Evolutionary conservation across 257 asterid species (phyloP).

Genomic region (Pogostemon cablin): DNA sequence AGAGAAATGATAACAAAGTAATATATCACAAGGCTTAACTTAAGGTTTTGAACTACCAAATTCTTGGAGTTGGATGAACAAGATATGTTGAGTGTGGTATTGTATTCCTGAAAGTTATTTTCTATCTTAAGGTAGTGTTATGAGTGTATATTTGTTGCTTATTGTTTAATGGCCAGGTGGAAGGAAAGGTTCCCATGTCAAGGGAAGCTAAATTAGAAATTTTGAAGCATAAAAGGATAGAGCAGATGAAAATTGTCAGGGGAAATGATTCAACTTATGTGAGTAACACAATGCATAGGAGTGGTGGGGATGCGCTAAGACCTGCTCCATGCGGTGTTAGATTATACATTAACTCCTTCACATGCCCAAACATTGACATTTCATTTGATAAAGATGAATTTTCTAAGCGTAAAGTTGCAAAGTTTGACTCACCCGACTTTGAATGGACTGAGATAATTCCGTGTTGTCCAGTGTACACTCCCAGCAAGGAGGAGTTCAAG

Average conservation of each 20-base stretch:
- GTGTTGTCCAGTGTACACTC: constrained; percentile 86
- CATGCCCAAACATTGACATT: constrained; percentile 45
- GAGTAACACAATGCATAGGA: constrained; percentile 57
- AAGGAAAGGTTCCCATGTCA: constrained; percentile 68
- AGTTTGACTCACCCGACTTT: constrained; percentile 68
- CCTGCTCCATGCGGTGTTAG: constrained; percentile 87
- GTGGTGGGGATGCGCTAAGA: constrained; percentile 78
- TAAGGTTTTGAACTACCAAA: constrained; percentile 17
- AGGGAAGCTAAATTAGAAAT: constrained; percentile 86
- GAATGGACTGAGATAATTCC: constrained; percentile 84
- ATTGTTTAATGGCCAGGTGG: constrained; percentile 67
- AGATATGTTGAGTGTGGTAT: constrained; percentile 9
- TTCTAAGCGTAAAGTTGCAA: constrained; percentile 66
- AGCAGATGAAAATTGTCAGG: constrained; percentile 61
- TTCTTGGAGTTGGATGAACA: neutral
- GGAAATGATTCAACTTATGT: constrained; percentile 49
- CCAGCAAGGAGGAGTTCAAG: constrained; percentile 83
- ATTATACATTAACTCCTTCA: constrained; percentile 47
- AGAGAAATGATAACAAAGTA: neutral
- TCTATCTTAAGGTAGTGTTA: constrained; percentile 15
- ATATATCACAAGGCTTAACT: neutral
- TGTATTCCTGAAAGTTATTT: constrained; percentile 15
- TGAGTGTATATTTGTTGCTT: constrained; percentile 5
- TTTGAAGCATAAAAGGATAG: constrained; percentile 84
- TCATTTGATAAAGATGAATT: constrained; percentile 58